phyloP scores from a whole-genome alignment of 2,329 filamentous ascomycete species.

The Daldinia sp. region DNA sequence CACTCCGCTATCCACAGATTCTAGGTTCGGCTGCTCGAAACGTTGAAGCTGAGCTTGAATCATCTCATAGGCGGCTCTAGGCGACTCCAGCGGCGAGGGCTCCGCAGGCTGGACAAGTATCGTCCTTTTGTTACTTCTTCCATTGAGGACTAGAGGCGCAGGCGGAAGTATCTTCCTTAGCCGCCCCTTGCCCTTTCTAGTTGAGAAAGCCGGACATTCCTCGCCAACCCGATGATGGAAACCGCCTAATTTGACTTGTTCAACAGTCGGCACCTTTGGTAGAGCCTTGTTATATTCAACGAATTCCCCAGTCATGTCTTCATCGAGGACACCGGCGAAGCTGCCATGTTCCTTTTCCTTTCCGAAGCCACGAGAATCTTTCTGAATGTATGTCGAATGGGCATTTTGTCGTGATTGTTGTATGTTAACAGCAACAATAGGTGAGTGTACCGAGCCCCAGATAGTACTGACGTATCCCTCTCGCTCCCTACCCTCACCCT shows the following conservation, averaged over 20 bases:
- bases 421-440: conserved; percentile 55
- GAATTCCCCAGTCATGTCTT: conserved; percentile 53
- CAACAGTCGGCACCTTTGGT: conserved; percentile 15
- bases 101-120: conserved; percentile 58
- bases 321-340: conserved; percentile 29
- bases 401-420: conserved; percentile 53
- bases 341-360: neutral
- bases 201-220: conserved; percentile 66
- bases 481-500: conserved; percentile 47
- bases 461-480: conserved; percentile 55
- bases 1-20: conserved; percentile 50
- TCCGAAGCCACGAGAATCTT: conserved; percentile 34
- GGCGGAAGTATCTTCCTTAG: conserved; percentile 65
- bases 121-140: conserved; percentile 51
- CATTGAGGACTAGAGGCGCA: conserved; percentile 61
- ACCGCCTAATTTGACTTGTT: conserved; percentile 15
- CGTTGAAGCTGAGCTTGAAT: conserved; percentile 62
- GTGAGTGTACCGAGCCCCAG: conserved; percentile 62
- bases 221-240: conserved; percentile 69
- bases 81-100: conserved; percentile 62
- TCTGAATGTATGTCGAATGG: conserved; percentile 52
- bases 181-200: conserved; percentile 54
- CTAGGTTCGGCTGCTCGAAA: conserved; percentile 54
- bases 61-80: conserved; percentile 56
- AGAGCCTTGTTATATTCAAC: conserved; percentile 30